Evolutionary conservation across 1,139 yeast genomes (phyloP), one percentile per base, ranked within the genome.

Genomic region (Yamadazyma aaseri): DNA sequence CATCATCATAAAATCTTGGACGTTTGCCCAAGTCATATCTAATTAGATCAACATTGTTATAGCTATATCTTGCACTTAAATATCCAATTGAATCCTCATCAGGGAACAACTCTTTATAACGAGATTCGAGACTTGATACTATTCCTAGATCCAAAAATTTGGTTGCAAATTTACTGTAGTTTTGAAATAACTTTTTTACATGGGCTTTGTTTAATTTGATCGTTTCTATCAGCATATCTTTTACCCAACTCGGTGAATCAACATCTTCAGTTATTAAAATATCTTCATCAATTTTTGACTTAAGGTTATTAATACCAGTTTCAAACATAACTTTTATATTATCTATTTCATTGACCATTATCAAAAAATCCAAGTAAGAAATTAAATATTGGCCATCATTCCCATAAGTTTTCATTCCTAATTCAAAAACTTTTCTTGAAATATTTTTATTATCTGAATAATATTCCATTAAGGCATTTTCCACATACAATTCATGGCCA

Each of bases 281-380:
- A 7, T 45, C 47, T 36, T 58, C 53, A 4, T 62, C 53, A 15
- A 67, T 59, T 31, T 63, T 73, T 35, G 64, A 65, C 12, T 65
- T 51, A 24, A 69, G 51, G 39, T 57, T 62, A 5, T 72, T 59
- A 34, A 65, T 63, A 1, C 73, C 63, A 11, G 61, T 55, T 58
- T 92, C 97, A 54, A 92, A 83, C 28, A 87, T 69, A 9, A 89
- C 87, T 46, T 92, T 79, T 12, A 90, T 86, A 50, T 83, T 86
- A 21, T 86, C 83, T 38, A 81, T 83, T 55, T 89, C 96, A 54
- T 84, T 84, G 25, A 75, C 72, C 46, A 73, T 63, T 23, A 87
- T 75, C 43, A 92, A 65, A 53, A 85, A 90, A 41, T 82, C 78
- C 50, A 92, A 66, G 55, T 90, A 90, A 33, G 76, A 74, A 41